Evolutionary conservation across 106 monocot species (phyloP), one percentile per base, ranked within the genome.

Genomic region (Allium sativum): DNA sequence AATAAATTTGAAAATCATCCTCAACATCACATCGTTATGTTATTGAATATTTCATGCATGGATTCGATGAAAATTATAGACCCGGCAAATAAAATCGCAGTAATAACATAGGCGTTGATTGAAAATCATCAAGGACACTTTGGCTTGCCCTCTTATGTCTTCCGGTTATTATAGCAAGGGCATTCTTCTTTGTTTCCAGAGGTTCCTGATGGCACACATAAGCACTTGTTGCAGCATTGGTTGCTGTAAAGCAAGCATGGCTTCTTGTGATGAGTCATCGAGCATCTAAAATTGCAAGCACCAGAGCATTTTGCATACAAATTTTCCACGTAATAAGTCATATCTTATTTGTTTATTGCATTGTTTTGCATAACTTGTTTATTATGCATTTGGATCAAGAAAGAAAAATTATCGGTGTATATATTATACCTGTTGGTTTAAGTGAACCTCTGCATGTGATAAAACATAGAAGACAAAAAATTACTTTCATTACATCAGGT

Each of bases 81-180:
- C 5, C 31, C 31, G 5, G 5, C 5, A 31, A 31, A 3, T 31
- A 31, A 31, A 31, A 31, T 31, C 31, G 31, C 31, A 31, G 5
- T 31, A 31, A 31, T 31, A 31, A 31, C 5, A 31, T 31, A 31
- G 1, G 1, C 1, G 31, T 31, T 31, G 31, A 31, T 2, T 0
- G 31, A 31, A 31, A 31, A 31, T 31, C 31, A 31, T 31, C 31
- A 85, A 1, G 84, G 84, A 46, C 84, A 85, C 58, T 85, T 83
- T n/a, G 78, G 75, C 7, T 21, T 65, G 11, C 80, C 84, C 7
- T 74, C 59, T 55, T 85, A 31, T 45, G 70, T 85, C 77, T 74
- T 77, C 79, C 76, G 78, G 72, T 77, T 81, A 69, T 81, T 72
- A 68, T 81, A 85, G 67, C 85, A 85, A 14, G 85, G 77, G 68